A percentile compares a stretch with the other conserved stretches of the same genome.
Conservation (phyloP, 2,329 filamentous ascomycete species). For the Neoarthrinium moseri region DNA sequence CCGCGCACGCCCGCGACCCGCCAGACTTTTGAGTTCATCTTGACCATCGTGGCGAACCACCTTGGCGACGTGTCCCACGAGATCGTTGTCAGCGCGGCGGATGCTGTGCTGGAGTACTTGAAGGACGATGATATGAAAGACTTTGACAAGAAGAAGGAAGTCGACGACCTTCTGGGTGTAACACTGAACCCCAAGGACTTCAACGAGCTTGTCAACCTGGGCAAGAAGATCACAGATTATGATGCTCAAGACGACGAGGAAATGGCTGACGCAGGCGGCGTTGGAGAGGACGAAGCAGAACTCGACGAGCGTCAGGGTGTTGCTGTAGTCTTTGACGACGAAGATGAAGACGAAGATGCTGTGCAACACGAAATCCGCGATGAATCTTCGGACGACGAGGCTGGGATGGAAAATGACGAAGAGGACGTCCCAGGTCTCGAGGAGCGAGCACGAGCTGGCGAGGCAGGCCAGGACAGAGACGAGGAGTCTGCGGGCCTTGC, state of each 20-base stretch:
- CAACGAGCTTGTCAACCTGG: constrained; percentile 92
- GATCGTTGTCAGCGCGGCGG: constrained; percentile 88
- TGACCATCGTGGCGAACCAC: constrained; percentile 83
- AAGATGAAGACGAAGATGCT: constrained; percentile 80
- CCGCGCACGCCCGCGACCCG: constrained; percentile 89
- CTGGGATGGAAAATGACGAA: constrained; percentile 56
- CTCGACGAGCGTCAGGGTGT: constrained; percentile 95
- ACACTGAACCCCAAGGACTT: constrained; percentile 86
- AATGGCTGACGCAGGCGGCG: constrained; percentile 67
- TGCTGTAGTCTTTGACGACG: constrained; percentile 93
- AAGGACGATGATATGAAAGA: constrained; percentile 97
- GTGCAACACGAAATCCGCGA: constrained; percentile 86
- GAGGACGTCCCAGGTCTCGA: constrained; percentile 56
- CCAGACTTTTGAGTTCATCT: constrained; percentile 90
- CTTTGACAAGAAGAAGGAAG: constrained; percentile 96
- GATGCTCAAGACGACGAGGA: constrained; percentile 94
- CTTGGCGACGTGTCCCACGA: constrained; percentile 92
- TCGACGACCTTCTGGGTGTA: constrained; percentile 88
- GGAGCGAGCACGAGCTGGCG: constrained; percentile 51
- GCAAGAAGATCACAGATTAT: constrained; percentile 99
- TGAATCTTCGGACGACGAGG: constrained; percentile 80
- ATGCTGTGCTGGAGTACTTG: constrained; percentile 84
- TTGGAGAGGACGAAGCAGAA: constrained; percentile 67
- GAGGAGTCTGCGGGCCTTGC: constrained; percentile 49
- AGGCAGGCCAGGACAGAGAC: constrained; percentile 43